Evolutionary conservation across 257 asterid species (phyloP), one percentile per base, ranked within the genome.

Genomic region (Mitragyna speciosa): DNA sequence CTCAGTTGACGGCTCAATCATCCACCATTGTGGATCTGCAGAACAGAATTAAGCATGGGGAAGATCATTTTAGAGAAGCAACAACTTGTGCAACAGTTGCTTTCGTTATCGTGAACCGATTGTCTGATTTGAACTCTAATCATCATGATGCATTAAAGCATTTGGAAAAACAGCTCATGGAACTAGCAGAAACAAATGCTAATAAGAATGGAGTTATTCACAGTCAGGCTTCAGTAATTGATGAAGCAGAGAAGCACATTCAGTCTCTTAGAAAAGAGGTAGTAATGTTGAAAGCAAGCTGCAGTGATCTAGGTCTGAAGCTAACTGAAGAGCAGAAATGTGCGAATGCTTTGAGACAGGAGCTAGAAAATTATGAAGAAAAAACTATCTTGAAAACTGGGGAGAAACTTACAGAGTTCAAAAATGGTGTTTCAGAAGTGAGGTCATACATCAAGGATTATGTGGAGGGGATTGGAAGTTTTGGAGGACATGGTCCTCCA

Each of bases 31-130:
- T 76, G 66, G 90, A 91, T 84, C 91, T 93, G 76, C 86, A 84
- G 90, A 78, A 82, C 80, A 85, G 77, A 82, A 80, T 89, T 24
- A 86, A 79, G 87, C 85, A 81, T 48, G 90, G 94, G 52, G 81
- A 89, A 83, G 87, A 88, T 81, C 89, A 83, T 80, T 91, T 94
- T 73, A 85, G 84, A 82, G 82, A 74, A 68, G 67, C 96, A 65
- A 87, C 97, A 47, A 83, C 87, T 83, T 92, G 96, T 91, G 96
- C 99, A 73, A 84, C 92, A 61, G 96, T 91, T 76, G 95, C 97
- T 68, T 85, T 94, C 41, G 87, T 96, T 84, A 84, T 91, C 64
- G 92, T 94, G 77, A 91, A 90, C 83, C 76, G 96, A 90, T 84
- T 94, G 81, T 87, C 85, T 83, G 97, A 93, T 85, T 70, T 86